phyloP scores from a whole-genome alignment of 176 grass and related monocot species.

The Rhynchospora tenuis region DNA sequence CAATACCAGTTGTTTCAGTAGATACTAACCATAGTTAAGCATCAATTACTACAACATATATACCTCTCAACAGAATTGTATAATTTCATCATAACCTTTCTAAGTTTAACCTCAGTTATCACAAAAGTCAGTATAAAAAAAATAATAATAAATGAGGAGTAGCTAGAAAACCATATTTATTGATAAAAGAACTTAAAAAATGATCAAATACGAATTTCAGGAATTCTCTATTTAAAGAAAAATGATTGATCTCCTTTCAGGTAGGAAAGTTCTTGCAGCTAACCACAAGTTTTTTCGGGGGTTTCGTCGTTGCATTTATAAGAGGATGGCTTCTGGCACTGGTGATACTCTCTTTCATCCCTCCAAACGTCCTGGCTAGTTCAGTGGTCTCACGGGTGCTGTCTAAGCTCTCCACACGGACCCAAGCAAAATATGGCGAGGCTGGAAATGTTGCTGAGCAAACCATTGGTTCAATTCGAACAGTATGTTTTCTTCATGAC shows the following conservation, averaged over 20 bases:
- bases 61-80: background rate
- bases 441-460: constrained; percentile 70
- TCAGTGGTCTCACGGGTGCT: constrained; percentile 34
- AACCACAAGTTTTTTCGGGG: constrained; percentile 60
- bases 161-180: no score
- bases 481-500: constrained; percentile 28
- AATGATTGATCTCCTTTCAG: constrained; percentile 28
- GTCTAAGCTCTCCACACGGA: constrained; percentile 43
- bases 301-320: constrained; percentile 62
- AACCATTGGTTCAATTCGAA: constrained; percentile 69
- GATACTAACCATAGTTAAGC: background rate
- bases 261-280: constrained; percentile 68
- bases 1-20: background rate
- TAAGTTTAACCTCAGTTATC: no score
- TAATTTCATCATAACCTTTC: background rate
- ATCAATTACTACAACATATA: background rate
- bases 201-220: no score
- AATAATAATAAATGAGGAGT: no score
- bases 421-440: constrained; percentile 58
- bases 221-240: no score
- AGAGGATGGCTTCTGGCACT: constrained; percentile 87
- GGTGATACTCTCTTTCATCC: constrained; percentile 70
- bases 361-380: constrained; percentile 35
- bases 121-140: background rate
- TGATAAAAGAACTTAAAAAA: no score